Evolutionary conservation across 345 rosid species (phyloP).

Genomic region (Corchorus olitorius): DNA sequence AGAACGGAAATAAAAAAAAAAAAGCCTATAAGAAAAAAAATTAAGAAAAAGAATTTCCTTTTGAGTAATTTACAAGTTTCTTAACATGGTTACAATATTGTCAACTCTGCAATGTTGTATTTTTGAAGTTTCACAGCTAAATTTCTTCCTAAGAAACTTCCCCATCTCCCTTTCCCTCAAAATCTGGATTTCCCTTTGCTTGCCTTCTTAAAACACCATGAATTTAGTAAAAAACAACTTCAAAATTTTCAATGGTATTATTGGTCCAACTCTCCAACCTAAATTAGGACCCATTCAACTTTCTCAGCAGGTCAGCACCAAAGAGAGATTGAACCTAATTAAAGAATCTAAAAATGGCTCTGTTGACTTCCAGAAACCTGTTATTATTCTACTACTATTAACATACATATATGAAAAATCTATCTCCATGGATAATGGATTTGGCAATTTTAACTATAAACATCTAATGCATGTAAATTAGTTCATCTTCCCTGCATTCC

Average conservation of each 20-base stretch:
- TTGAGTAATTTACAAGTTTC: constrained; percentile 17
- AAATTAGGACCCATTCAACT: not conserved
- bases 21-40: not conserved
- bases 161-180: not conserved
- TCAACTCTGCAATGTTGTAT: not conserved
- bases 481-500: constrained; percentile 72
- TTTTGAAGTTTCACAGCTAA: constrained; percentile 12
- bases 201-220: not conserved
- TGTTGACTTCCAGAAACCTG: not conserved
- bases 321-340: not conserved
- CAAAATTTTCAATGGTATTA: too few species aligned
- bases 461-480: constrained; percentile 51
- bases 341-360: not conserved
- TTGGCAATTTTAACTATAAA: not conserved
- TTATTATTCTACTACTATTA: constrained; percentile 14
- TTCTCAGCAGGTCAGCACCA: not conserved
- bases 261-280: not conserved
- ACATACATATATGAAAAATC: not conserved
- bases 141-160: not conserved
- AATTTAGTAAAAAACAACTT: not conserved
- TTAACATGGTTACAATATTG: constrained; percentile 7
- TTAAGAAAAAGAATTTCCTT: not conserved
- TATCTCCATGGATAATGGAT: not conserved
- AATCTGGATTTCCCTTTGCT: not conserved
- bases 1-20: too few species aligned